Evolutionary conservation across 2,329 filamentous ascomycete genomes (phyloP), one percentile per base, ranked within the genome.

Genomic region (Mycogone perniciosa): DNA sequence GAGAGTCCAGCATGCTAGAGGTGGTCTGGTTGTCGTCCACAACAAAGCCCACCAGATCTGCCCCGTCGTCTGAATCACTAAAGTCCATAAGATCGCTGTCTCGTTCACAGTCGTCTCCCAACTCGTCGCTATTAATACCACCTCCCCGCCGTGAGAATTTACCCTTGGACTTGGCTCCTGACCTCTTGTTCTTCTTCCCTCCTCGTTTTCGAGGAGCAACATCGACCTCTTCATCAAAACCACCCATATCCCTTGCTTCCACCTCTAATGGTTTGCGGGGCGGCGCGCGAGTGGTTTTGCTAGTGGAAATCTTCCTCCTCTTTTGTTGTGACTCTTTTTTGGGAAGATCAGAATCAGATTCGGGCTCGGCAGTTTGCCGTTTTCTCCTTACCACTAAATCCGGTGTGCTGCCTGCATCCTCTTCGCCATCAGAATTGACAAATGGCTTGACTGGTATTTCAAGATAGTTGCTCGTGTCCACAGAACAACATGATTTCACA

Each of bases 21-120:
- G 61, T 60, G 4, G 65, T 54, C 34, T 63, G 61, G 52, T 82
- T 65, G 64, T 82, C 65, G 56, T 71, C 63, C 60, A 84, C 71
- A 59, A 88, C 62, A 66, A 88, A 77, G 68, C 81, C 70, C 57
- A 79, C 51, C 10, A 81, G 62, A 56, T 80, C 77, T 41, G 65
- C 69, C 9, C 73, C 75, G 52, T 70, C 67, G 51, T 79, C 76
- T 0, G 73, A 76, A 10, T 70, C 75, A 54, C 74, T 71, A 13
- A 67, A 71, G 45, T 73, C 71, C 52, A 72, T 62, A 50, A 72
- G 55, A 54, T 77, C 75, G 55, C 74, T 76, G 10, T 74, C 73
- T 26, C 73, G 66, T 48, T 70, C 72, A 56, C 76, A 78, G 52
- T 80, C 76, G 52, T 80, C 76, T 11, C 76, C 77, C 20, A 70